phyloP scores from a whole-genome alignment of 2,329 filamentous ascomycete genomes.

The Teratosphaeriaceae sp. region DNA sequence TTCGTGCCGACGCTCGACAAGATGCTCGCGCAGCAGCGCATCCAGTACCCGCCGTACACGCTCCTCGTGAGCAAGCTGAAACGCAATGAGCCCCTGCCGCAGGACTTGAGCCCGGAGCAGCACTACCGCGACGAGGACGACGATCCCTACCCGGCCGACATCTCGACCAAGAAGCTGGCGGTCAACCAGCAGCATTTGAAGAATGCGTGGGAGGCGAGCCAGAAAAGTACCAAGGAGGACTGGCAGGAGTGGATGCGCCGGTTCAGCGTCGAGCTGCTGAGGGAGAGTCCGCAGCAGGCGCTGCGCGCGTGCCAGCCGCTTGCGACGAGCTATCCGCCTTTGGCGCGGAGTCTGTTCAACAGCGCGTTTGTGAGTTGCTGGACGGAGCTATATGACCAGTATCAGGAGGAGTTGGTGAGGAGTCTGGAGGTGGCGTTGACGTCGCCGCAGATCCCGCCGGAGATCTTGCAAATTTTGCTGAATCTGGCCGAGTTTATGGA shows the following conservation, averaged over 20 bases:
- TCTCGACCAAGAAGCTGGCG: constrained; percentile 86
- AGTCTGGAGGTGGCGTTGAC: constrained; percentile 95
- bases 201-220: constrained; percentile 91
- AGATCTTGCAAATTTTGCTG: constrained; percentile 86
- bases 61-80: constrained; percentile 87
- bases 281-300: constrained; percentile 93
- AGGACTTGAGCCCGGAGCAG: constrained; percentile 83
- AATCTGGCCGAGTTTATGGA: constrained; percentile 99
- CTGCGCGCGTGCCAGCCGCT: constrained; percentile 87
- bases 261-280: constrained; percentile 90
- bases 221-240: constrained; percentile 95
- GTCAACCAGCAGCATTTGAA: constrained; percentile 98
- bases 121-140: constrained; percentile 63
- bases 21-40: constrained; percentile 66
- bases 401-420: constrained; percentile 91
- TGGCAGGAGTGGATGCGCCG: constrained; percentile 99
- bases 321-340: constrained; percentile 82
- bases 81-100: constrained; percentile 89
- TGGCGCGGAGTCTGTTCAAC: constrained; percentile 94
- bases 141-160: constrained; percentile 74
- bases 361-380: constrained; percentile 98
- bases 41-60: constrained; percentile 86
- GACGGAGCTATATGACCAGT: constrained; percentile 95
- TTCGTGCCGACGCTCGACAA: constrained; percentile 94
- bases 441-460: constrained; percentile 90